Evolutionary conservation across 2,329 filamentous ascomycete species (phyloP).

Genomic region (Rutstroemia sp.): DNA sequence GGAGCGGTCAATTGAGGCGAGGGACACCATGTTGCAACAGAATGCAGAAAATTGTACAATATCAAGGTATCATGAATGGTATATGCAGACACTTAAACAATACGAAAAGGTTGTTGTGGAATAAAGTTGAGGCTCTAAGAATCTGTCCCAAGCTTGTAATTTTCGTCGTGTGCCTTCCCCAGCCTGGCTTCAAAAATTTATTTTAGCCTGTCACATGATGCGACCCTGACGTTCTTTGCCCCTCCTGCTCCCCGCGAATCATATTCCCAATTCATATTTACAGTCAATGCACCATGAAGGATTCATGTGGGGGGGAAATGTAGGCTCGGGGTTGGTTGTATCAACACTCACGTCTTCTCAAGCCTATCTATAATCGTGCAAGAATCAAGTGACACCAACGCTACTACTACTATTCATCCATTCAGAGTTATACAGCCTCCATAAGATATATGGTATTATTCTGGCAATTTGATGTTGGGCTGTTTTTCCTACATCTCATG

Average conservation of each 20-base stretch:
- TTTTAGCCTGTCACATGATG: constrained; percentile 6
- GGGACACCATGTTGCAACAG: constrained; percentile 4
- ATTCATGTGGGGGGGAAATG: not conserved
- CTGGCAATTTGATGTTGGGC: constrained; percentile 13
- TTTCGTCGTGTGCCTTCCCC: constrained; percentile 6
- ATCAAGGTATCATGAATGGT: constrained; percentile 4
- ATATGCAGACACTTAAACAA: not conserved
- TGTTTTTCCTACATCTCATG: constrained; percentile 27
- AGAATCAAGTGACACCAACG: not conserved
- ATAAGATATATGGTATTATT: constrained; percentile 11
- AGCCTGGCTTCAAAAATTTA: not conserved
- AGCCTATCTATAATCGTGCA: too few species aligned
- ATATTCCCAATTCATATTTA: not conserved
- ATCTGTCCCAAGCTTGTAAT: not conserved
- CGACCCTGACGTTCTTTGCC: not conserved
- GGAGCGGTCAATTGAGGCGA: constrained; percentile 2
- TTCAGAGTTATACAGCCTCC: constrained; percentile 1
- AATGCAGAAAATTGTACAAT: not conserved
- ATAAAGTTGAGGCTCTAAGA: not conserved
- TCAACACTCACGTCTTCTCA: not conserved
- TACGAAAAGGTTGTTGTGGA: not conserved
- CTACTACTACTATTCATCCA: not conserved
- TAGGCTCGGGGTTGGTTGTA: not conserved
- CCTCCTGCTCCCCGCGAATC: not conserved
- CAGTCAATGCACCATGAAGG: too few species aligned